Evolutionary conservation across 2,329 filamentous ascomycete species (phyloP).

Genomic region (Aureobasidium sp.): DNA sequence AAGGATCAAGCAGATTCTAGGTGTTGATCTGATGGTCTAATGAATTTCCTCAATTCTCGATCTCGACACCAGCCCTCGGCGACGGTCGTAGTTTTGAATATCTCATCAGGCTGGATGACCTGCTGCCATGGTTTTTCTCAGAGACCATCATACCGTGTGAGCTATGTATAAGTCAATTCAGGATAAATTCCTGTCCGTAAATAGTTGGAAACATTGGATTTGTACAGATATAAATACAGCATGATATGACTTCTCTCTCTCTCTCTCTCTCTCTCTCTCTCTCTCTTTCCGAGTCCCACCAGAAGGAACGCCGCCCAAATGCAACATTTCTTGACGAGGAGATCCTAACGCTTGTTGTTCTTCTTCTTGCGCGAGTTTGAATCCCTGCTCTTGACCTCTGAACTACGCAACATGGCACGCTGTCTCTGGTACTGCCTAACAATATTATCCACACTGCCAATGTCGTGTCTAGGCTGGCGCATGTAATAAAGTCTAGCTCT

Average conservation of each 20-base stretch:
- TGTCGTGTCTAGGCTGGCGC: constrained; percentile 88
- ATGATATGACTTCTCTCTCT: constrained; percentile 2
- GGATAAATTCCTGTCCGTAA: no score
- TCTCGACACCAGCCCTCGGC: no score
- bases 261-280: no score
- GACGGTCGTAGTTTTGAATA: no score
- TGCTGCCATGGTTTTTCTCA: no score
- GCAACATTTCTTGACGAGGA: not conserved
- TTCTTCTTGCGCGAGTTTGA: constrained; percentile 35
- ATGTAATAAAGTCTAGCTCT: constrained; percentile 92
- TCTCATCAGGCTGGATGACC: no score
- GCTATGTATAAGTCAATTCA: no score
- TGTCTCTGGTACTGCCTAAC: constrained; percentile 72
- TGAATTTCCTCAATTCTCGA: no score
- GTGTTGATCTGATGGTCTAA: no score
- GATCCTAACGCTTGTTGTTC: constrained; percentile 32
- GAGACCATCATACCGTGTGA: no score
- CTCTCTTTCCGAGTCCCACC: not conserved
- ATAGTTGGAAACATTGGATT: no score
- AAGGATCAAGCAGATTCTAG: no score
- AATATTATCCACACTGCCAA: constrained; percentile 85
- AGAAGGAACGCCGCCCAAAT: constrained; percentile 15
- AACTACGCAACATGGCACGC: constrained; percentile 38
- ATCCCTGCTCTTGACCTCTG: constrained; percentile 32
- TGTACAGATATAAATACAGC: constrained; percentile 20